These are phyloP conservation scores for Penicillium coprophilum DNA, from an alignment of 495 filamentous ascomycete genomes.

Conservation along the genomic window DNA sequence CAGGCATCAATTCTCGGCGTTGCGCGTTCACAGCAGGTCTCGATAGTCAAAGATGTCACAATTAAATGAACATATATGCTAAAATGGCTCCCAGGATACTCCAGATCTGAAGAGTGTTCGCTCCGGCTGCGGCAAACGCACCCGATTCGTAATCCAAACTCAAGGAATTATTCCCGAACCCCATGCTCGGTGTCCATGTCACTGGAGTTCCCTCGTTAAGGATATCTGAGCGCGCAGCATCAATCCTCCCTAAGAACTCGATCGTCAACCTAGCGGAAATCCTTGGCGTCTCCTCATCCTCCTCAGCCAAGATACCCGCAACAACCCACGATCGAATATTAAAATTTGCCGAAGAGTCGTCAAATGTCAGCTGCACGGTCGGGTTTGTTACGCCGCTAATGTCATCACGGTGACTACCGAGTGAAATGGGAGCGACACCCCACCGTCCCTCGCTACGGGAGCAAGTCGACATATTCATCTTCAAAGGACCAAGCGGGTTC, in stretches of 20 bases:
- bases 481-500: not conserved
- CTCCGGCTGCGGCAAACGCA: not conserved
- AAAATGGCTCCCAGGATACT: not conserved
- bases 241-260: conserved; percentile 1
- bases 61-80: not conserved
- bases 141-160: not conserved
- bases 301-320: not conserved
- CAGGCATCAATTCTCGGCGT: not conserved
- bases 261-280: not conserved
- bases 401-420: not conserved
- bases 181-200: conserved; percentile 1
- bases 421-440: not conserved
- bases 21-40: not conserved
- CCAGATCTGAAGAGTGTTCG: not conserved
- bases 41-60: not conserved
- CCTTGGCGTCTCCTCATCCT: not conserved
- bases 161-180: conserved; percentile 1
- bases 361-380: not conserved
- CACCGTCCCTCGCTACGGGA: not conserved
- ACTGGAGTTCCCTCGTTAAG: not conserved
- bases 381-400: not conserved
- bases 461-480: not conserved
- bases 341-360: not conserved
- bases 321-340: not conserved
- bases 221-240: not conserved